These are phyloP conservation scores for Botrytis elliptica DNA, from an alignment of 2,329 filamentous ascomycete species.

Conservation along the genomic window DNA sequence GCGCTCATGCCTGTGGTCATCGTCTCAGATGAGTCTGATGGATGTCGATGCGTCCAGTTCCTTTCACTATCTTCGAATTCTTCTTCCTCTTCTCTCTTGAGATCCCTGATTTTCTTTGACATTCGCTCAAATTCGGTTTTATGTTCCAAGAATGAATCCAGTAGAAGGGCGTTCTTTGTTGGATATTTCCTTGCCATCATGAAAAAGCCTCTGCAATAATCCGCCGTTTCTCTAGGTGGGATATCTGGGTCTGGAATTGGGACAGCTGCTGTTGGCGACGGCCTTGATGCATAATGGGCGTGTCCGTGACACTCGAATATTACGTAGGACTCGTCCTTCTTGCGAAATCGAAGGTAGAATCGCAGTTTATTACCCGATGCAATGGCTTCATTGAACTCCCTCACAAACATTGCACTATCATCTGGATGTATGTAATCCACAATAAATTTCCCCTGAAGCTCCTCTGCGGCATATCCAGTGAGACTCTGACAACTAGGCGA, in stretches of 20 bases:
- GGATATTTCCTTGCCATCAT: constrained; percentile 91
- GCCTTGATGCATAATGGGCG: constrained; percentile 74
- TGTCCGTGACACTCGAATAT: constrained; percentile 94
- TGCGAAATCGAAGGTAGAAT: constrained; percentile 82
- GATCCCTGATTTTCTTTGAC: constrained; percentile 77
- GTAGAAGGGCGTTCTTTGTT: constrained; percentile 77
- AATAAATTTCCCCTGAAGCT: constrained; percentile 73
- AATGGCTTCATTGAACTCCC: constrained; percentile 88
- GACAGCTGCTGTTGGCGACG: constrained; percentile 46
- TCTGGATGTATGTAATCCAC: constrained; percentile 83
- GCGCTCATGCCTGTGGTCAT: constrained; percentile 36
- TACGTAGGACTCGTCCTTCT: constrained; percentile 68
- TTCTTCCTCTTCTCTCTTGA: constrained; percentile 81
- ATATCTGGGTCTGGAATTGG: neutral
- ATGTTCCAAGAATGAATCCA: constrained; percentile 93
- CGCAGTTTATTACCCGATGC: constrained; percentile 75
- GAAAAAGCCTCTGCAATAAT: constrained; percentile 85
- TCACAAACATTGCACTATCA: constrained; percentile 77
- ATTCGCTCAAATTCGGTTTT: constrained; percentile 94
- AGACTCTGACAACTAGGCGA: constrained; percentile 74
- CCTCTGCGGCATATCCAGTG: constrained; percentile 70
- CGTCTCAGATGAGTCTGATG: constrained; percentile 44
- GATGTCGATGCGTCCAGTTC: constrained; percentile 51
- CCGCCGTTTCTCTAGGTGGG: constrained; percentile 51
- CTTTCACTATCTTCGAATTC: constrained; percentile 66